Percentiles rank a stretch among this genome's conserved stretches.
Conservation (phyloP, 129 eudicot genomes). For the Logfia minima region DNA sequence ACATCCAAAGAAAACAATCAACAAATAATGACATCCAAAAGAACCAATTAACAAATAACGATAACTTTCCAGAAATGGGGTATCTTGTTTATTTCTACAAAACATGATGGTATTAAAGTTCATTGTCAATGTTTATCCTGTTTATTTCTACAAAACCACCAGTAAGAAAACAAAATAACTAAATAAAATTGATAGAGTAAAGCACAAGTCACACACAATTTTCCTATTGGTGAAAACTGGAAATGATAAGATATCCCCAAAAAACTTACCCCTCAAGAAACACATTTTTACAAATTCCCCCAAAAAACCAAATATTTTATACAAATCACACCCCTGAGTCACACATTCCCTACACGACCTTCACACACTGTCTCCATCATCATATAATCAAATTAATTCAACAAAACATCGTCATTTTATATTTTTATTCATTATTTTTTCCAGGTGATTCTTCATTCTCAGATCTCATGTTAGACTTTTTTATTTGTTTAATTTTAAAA, state of each 20-base stretch:
- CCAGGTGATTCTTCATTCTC: slow-evolving; percentile 14
- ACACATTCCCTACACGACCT: slow-evolving; percentile 8
- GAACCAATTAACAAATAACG: no score
- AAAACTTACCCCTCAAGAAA: slow-evolving; percentile 19
- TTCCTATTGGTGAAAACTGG: not conserved
- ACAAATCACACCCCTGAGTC: slow-evolving; percentile 15
- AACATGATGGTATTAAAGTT: no score
- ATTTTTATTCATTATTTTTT: not conserved
- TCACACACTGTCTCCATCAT: slow-evolving; percentile 31
- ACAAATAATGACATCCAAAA: no score
- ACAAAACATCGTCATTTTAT: slow-evolving; percentile 18
- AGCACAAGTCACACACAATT: slow-evolving; percentile 7
- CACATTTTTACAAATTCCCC: not conserved
- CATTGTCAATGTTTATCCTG: not conserved
- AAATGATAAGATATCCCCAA: not conserved
- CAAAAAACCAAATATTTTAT: slow-evolving; percentile 1
- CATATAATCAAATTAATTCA: not conserved
- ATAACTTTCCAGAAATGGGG: no score
- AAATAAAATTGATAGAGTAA: not conserved
- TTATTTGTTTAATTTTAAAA: not conserved
- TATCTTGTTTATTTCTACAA: no score
- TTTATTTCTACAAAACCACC: no score
- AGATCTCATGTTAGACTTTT: slow-evolving; percentile 26
- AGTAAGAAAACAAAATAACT: not conserved
- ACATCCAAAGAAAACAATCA: no score